These are phyloP conservation scores for Aureobasidium uvarum DNA, from an alignment of 2,329 filamentous ascomycete species.

Conservation along the genomic window DNA sequence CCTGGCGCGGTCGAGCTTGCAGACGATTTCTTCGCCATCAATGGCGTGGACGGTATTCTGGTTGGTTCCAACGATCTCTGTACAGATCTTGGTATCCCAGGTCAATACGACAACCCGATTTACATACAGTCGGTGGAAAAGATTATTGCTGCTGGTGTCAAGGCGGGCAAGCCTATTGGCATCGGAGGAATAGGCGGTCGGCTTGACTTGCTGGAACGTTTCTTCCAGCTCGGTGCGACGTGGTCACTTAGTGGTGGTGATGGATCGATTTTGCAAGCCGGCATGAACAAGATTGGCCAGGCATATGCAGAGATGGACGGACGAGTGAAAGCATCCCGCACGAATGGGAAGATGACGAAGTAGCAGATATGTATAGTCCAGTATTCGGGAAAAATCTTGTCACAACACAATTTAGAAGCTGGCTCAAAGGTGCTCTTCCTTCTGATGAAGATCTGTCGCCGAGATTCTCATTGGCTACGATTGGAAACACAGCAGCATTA, in stretches of 20 bases:
- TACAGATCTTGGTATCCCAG: conserved; percentile 47
- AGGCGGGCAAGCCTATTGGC: conserved; percentile 44
- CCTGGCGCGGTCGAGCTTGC: conserved; percentile 42
- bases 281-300: conserved; percentile 37
- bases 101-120: conserved; percentile 42
- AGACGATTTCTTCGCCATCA: conserved; percentile 44
- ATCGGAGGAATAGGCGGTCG: conserved; percentile 45
- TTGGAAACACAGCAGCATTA: no score
- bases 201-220: conserved; percentile 44
- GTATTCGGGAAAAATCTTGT: not conserved
- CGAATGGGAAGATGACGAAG: not conserved
- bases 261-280: conserved; percentile 40
- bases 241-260: conserved; percentile 44
- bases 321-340: conserved; percentile 1
- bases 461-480: no score
- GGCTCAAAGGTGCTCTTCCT: no score
- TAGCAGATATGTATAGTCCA: not conserved
- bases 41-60: conserved; percentile 47
- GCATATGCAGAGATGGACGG: conserved; percentile 14
- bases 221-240: conserved; percentile 42
- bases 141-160: conserved; percentile 42
- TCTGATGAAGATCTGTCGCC: no score
- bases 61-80: conserved; percentile 49
- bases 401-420: not conserved
- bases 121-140: conserved; percentile 39